phyloP scores from a whole-genome alignment of 1,139 yeast species.

The Hyphopichia fennica region DNA sequence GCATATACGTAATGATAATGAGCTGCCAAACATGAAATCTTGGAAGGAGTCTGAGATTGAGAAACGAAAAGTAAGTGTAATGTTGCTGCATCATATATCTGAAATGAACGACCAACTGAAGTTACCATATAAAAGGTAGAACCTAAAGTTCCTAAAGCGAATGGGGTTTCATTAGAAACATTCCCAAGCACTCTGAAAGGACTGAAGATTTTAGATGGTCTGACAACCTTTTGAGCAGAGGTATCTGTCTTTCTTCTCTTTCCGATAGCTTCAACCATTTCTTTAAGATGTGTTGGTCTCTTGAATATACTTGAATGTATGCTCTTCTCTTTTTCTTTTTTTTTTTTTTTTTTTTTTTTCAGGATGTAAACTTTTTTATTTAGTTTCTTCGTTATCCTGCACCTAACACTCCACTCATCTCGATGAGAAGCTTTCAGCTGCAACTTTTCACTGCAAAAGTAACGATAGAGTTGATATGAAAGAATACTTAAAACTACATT shows the following conservation, averaged over 20 bases:
- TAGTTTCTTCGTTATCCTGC: too few species aligned
- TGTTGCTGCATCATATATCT: conserved; percentile 89
- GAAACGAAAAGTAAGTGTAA: conserved; percentile 86
- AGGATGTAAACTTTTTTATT: too few species aligned
- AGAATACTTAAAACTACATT: too few species aligned
- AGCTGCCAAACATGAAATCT: conserved; percentile 72
- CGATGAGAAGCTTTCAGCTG: too few species aligned
- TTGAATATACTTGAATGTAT: neutral
- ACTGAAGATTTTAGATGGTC: conserved; percentile 39
- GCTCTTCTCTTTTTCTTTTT: conserved; percentile 3
- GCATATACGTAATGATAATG: conserved; percentile 86
- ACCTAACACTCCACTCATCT: too few species aligned
- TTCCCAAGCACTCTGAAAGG: conserved; percentile 59
- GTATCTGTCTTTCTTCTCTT: conserved; percentile 29
- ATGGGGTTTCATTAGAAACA: conserved; percentile 77
- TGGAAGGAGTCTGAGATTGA: conserved; percentile 67
- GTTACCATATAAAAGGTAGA: conserved; percentile 86
- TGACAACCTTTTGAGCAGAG: conserved; percentile 5
- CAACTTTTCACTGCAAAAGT: too few species aligned
- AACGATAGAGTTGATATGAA: too few species aligned
- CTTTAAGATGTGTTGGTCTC: too few species aligned
- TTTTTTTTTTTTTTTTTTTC: too few species aligned
- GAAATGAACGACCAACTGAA: conserved; percentile 86
- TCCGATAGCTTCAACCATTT: conserved; percentile 31
- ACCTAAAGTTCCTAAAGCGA: conserved; percentile 87